Conservation (phyloP, 2,329 filamentous ascomycete genomes). For the Aspergillus persii region DNA sequence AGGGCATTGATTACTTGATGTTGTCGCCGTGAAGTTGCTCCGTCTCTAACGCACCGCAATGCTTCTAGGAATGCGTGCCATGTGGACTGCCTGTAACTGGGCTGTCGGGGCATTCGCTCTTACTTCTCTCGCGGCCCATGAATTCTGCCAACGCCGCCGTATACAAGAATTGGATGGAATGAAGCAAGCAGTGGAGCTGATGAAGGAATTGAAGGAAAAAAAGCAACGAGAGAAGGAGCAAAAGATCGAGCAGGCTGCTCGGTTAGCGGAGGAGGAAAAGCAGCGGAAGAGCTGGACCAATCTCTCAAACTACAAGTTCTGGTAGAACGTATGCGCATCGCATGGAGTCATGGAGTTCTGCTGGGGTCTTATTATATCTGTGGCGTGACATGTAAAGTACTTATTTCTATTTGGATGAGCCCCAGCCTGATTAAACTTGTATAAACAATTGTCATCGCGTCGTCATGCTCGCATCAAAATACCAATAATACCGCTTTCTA, state of each 20-base stretch:
- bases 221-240: constrained; percentile 53
- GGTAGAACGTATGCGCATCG: constrained; percentile 34
- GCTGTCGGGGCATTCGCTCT: constrained; percentile 74
- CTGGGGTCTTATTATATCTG: constrained; percentile 23
- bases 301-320: constrained; percentile 47
- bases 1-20: neutral
- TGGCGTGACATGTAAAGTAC: constrained; percentile 23
- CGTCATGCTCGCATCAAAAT: constrained; percentile 14
- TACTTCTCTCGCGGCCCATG: constrained; percentile 70
- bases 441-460: constrained; percentile 2
- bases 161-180: constrained; percentile 76
- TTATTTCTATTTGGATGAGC: constrained; percentile 16
- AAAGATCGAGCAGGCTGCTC: constrained; percentile 36
- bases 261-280: constrained; percentile 38
- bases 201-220: constrained; percentile 69
- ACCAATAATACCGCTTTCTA: constrained; percentile 8
- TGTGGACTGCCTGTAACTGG: constrained; percentile 75
- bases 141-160: constrained; percentile 77
- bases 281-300: constrained; percentile 45
- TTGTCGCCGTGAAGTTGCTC: neutral
- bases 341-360: constrained; percentile 34
- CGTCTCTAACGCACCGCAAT: neutral
- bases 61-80: constrained; percentile 47
- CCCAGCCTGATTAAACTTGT: constrained; percentile 8
- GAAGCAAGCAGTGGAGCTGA: constrained; percentile 79